Base-by-base conservation (phyloP, 116 monocot species). In the Iris pallida region DNA sequence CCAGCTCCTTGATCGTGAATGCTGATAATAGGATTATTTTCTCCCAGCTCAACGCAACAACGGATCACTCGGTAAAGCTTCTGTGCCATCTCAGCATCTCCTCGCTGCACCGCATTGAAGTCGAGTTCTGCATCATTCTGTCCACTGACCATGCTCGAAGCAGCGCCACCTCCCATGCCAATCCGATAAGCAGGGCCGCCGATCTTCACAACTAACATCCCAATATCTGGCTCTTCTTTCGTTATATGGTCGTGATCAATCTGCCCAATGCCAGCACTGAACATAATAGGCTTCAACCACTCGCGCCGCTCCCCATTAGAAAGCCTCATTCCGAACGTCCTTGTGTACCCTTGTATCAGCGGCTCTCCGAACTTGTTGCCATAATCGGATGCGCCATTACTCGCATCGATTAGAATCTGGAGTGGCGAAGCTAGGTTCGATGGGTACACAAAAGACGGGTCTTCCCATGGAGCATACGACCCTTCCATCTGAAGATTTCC, bases 31-130 rank as follows among this genome's bases (percentile, higher is more conserved):
- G 96, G 92, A 55, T 96, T 96, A 0, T 63, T 73, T 7, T 85
- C 85, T 16, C 90, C 93, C 93, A 98, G 88, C 71, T 98, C 93
- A 59, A 71, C 80, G 75, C 97, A 93, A 53, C 93, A 87, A 30
- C 93, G 77, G 9, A 98, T 82, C 17, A 98, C 97, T 19, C 93
- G 87, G 55, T 98, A 93, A 9, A 93, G 71, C 71, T 98, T 98
- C 40, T 98, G 97, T 40, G 93, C 97, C 97, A 93, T 98, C 79
- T 98, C 97, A 52, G 97, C 97, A 80, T 98, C 93, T n/a, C 96
- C 97, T 73, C 97, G 55, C 10, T 98, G 97, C 8, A 98, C 93
- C 20, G 97, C 92, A 76, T 98, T 98, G 64, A 98, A 98, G 73
- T 98, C 97, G 48, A 98, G 65, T 16, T 96, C 96, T 57, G 92